Percentiles rank a stretch among this genome's conserved stretches.
Conservation (phyloP, 257 asterid genomes). For the Solanum chiquidenum region DNA sequence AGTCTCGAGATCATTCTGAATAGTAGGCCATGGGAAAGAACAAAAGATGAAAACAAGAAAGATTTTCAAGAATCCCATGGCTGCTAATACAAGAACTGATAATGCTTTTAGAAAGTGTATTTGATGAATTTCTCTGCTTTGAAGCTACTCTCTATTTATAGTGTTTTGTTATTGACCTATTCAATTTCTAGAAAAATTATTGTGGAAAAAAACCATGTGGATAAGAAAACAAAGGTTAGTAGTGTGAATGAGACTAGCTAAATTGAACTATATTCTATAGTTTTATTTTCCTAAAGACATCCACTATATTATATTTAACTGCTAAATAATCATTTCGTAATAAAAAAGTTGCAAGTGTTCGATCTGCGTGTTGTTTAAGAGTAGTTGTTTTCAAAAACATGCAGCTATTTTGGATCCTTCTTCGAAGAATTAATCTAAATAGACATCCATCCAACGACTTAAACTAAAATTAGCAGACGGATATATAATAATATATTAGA, state of each 20-base stretch:
- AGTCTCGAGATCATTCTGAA: conserved; percentile 5
- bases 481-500: no score
- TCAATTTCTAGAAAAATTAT: not conserved
- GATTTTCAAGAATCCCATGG: not conserved
- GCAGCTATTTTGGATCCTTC: not conserved
- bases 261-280: not conserved
- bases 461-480: no score
- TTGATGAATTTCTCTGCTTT: not conserved
- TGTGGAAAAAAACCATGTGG: not conserved
- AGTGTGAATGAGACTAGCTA: not conserved
- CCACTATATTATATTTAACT: not conserved
- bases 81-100: not conserved
- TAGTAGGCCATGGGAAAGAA: not conserved
- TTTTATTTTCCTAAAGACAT: not conserved
- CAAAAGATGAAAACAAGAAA: not conserved
- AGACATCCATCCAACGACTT: not conserved
- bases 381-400: not conserved
- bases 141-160: not conserved
- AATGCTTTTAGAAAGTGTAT: not conserved
- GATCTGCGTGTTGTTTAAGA: not conserved
- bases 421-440: not conserved
- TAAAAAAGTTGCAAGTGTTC: not conserved
- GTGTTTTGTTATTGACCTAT: not conserved
- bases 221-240: not conserved
- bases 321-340: not conserved